A percentile compares a stretch with the other conserved stretches of the same genome.
Evolutionary conservation across 208 protist genomes (phyloP).

Genomic region (Acanthamoeba sp.): DNA sequence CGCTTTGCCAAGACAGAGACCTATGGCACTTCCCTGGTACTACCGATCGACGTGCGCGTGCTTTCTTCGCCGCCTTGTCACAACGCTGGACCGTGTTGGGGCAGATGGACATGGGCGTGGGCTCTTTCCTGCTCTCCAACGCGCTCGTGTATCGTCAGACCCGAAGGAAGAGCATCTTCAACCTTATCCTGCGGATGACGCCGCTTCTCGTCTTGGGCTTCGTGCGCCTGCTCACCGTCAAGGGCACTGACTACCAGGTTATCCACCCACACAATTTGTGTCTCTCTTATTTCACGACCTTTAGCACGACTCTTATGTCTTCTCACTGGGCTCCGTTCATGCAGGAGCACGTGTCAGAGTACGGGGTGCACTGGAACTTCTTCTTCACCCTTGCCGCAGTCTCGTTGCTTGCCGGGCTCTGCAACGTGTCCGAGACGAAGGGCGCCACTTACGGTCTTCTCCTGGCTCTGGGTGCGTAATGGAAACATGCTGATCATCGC

Average conservation of each 20-base stretch:
- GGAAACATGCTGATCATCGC: no score
- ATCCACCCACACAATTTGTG: not conserved
- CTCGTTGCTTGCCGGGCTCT: slow-evolving; percentile 72
- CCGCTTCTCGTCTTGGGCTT: slow-evolving; percentile 86
- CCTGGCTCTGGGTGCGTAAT: slow-evolving; percentile 7
- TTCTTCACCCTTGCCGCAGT: slow-evolving; percentile 91
- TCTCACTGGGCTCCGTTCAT: not conserved
- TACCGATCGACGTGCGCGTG: not conserved
- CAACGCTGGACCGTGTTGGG: no score
- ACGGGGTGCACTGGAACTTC: slow-evolving; percentile 94
- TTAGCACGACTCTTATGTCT: no score
- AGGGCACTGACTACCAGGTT: slow-evolving; percentile 86
- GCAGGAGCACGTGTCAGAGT: slow-evolving; percentile 90
- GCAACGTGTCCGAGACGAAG: not conserved
- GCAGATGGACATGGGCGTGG: slow-evolving; percentile 91
- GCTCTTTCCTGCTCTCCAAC: slow-evolving; percentile 86
- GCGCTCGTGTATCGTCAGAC: slow-evolving; percentile 79
- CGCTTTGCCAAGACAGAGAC: slow-evolving; percentile 92
- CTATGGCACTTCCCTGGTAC: slow-evolving; percentile 88
- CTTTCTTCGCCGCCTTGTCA: not conserved
- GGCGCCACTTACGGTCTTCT: slow-evolving; percentile 6
- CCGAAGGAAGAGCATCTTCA: not conserved
- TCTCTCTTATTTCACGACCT: no score
- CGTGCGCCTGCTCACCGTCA: slow-evolving; percentile 81
- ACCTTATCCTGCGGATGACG: not conserved